A percentile compares a stretch with the other conserved stretches of the same genome.
phyloP scores from a whole-genome alignment of 345 rosid genomes.

The Brassica juncea region DNA sequence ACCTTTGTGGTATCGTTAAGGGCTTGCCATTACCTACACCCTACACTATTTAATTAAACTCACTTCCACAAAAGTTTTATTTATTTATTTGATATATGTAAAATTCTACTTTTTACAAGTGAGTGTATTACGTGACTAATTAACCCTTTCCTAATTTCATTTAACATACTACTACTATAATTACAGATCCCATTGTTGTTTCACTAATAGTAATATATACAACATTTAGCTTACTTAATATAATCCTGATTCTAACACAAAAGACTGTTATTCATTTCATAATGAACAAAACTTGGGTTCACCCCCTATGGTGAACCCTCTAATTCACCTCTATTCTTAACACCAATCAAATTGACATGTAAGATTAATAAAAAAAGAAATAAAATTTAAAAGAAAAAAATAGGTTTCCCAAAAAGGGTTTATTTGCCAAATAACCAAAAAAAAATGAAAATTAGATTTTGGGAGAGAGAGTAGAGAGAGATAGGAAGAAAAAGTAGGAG shows the following conservation, averaged over 20 bases:
- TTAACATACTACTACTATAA: conserved; percentile 16
- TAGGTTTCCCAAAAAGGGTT: no score
- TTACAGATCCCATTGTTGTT: not conserved
- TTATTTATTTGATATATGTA: conserved; percentile 28
- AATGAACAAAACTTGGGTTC: no score
- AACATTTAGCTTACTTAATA: not conserved
- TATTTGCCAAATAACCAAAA: no score
- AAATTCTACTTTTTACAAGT: conserved; percentile 29
- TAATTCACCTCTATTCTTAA: no score
- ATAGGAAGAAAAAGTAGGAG: no score
- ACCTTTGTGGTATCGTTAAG: conserved; percentile 61
- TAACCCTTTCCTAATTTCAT: conserved; percentile 42
- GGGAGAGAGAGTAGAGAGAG: no score
- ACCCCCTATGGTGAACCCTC: no score
- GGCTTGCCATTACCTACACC: conserved; percentile 65
- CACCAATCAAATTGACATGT: no score
- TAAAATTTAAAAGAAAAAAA: no score
- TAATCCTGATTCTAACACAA: not conserved
- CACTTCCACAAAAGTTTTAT: conserved; percentile 40
- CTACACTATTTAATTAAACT: conserved; percentile 47
- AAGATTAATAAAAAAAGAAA: no score
- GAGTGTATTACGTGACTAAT: conserved; percentile 35
- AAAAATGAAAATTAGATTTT: no score
- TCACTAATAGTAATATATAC: not conserved
- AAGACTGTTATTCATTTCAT: not conserved